Base-by-base conservation (phyloP, 1,284 basidiomycete species). In the Anthracocystis walkeri region DNA sequence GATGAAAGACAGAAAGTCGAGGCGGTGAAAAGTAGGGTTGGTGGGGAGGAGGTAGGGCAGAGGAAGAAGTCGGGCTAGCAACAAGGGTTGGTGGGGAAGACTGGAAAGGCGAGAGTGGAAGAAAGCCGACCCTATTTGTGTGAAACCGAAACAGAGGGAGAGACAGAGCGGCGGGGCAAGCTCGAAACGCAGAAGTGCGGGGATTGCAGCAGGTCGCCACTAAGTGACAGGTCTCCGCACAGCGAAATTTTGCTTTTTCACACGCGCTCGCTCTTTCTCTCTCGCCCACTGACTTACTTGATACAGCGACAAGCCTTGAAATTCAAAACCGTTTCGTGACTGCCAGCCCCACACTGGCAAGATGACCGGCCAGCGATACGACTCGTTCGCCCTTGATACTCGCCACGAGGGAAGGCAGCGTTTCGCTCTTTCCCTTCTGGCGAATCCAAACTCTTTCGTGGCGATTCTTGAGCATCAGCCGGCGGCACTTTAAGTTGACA, bases 401-500 rank as follows among this genome's bases (percentile, higher is more conserved):
- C 35, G 35, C 35, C 35, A 45, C 42, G 40, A 45, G 7, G 5
- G 20, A 10, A 45, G 21, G 20, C 33, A 35, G 7, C 14, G 29
- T 25, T 21, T 33, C 21, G 41, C 20, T 35, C 31, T 29, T 41
- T 27, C 18, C 8, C 23, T 41, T 35, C 18, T 33, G 44, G 21
- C 53, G 41, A 27, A 10, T 54, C 23, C 20, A 40, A 54, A 33
- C 53, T 33, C 18, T 33, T 2, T 48, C 1, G 23, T 10, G 35
- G 56, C 56, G 45, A 58, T 49, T 41, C 46, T 58, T 41, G 56
- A 58, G 46, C 25, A 7, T 40, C 54, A 46, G 42, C 42, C 20
- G 12, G 35, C 35, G 35, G 35, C 35, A 38, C 35, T 14, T 38
- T 14, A 38, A 3, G 12, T n/a, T 31, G n/a, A 29, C 29, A 6